Base-by-base conservation (phyloP, 192 early-diverging fungal species). In the Backusella macrospora region DNA sequence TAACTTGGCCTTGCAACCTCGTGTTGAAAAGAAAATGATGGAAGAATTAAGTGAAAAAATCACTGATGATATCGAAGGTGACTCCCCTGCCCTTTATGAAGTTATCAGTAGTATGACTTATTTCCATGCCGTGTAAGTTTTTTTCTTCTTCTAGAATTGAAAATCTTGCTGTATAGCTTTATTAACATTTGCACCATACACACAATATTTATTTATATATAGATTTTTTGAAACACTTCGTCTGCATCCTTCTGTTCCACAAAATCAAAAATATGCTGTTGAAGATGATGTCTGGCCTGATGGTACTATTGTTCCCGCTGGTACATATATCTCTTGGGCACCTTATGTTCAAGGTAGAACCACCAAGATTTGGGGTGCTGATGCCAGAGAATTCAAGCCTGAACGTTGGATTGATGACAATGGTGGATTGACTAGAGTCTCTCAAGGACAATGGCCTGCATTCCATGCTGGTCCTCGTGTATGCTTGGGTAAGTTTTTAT, bases 211-310 rank as follows among this genome's bases (percentile, higher is more conserved):
- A 26, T 74, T 14, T 4, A 23, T 65, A 29, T 44, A 44, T 44
- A 77, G 63, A 16, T 77, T 78, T 26, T 76, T 44, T n/a, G 92
- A 94, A 78, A 80, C 86, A 8, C 72, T 93, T 29, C 83, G 92
- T 9, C 68, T 93, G 21, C 84, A 89, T 76, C 92, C 93, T 46
- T 79, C 86, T 34, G 90, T 94, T 5, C 92, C 92, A 6, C 38
- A 23, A 1, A 85, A 92, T 43, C 44, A 76, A 12, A 92, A 92
- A 77, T 73, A 78, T 38, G 83, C 86, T 7, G 65, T 89, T 15
- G 62, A 83, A 4, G 89, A 92, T 62, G 83, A 85, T 52, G 74
- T 89, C 13, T 79, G 88, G 13, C 92, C 92, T 12, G 85, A 90
- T 73, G 90, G 90, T 5, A 84, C 82, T 18, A 14, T 62, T 12